A percentile compares a stretch with the other conserved stretches of the same genome.
These are phyloP conservation scores for Cymbopogon citratus DNA, from an alignment of 176 grass and related monocot genomes.

Conservation along the genomic window DNA sequence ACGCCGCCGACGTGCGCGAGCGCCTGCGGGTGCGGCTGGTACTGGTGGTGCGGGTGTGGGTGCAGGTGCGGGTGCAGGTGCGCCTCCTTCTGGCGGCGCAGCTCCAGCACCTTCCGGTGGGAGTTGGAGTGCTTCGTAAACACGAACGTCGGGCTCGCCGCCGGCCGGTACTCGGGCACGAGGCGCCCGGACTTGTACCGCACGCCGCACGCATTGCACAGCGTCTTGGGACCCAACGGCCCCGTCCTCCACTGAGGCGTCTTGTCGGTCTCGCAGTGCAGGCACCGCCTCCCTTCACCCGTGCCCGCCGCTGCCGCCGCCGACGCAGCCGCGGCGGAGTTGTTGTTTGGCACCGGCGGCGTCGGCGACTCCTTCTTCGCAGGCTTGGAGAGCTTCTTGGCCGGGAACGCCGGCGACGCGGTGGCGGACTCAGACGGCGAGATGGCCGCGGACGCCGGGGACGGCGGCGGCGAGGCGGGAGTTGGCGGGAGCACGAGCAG, in stretches of 20 bases:
- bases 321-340: background rate
- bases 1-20: constrained; percentile 12
- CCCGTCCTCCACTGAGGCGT: constrained; percentile 98
- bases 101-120: constrained; percentile 95
- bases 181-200: constrained; percentile 88
- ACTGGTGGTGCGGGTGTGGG: background rate
- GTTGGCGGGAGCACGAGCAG: constrained; percentile 42
- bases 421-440: constrained; percentile 51
- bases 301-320: too few species aligned
- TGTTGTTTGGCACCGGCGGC: background rate
- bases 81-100: constrained; percentile 85
- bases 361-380: constrained; percentile 43
- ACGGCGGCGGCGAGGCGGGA: constrained; percentile 12
- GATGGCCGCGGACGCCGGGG: constrained; percentile 26
- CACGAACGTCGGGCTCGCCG: constrained; percentile 82
- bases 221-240: constrained; percentile 89
- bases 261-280: constrained; percentile 95
- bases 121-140: constrained; percentile 92
- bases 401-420: constrained; percentile 5
- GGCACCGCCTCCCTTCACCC: constrained; percentile 53
- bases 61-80: constrained; percentile 11
- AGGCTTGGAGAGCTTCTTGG: constrained; percentile 40
- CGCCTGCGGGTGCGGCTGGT: background rate
- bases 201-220: constrained; percentile 97
- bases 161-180: constrained; percentile 93